Evolutionary conservation across 2,329 filamentous ascomycete species (phyloP), one percentile per base, ranked within the genome.

Genomic region (Curvularia hawaiiensis): DNA sequence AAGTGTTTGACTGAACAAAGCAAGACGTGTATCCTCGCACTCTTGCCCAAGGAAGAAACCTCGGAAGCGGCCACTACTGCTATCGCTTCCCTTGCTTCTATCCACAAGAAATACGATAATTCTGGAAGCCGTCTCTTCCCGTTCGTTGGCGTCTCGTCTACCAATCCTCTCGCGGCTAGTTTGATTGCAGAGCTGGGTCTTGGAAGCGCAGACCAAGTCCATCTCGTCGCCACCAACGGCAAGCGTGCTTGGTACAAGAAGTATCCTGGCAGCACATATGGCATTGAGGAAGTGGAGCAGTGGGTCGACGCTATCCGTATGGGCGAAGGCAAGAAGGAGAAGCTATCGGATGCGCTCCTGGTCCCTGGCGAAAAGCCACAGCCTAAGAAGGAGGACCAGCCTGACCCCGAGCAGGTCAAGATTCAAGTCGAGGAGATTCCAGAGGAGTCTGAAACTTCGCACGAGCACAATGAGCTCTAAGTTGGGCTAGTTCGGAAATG

Each of bases 241-340:
- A 92, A 93, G 69, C 87, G 92, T 52, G 84, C 85, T 41, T 99
- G 95, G 95, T 96, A 88, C 85, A 89, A 90, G 68, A 85, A 84
- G 56, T 95, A 91, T 74, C 79, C 85, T 47, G 86, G 84, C 7
- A 75, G 78, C 9, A 74, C 78, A 16, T 87, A 87, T 44, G 85
- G 84, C 53, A 72, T 82, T 24, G 80, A 84, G 52, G 84, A 83
- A 26, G 80, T 99, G 30, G 91, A 97, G 79, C 80, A 81, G 60
- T 99, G 94, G 92, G 86, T 99, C 58, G 95, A 99, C 70, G 84
- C 86, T n/a, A 92, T 98, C 61, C 88, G 92, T 38, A 84, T 99
- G 82, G 91, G 93, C 51, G 94, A 98, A 72, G 90, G 91, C 2
- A 79, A 84, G 58, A 97, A 94, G 82, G 83, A 87, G 68, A 90